Evolutionary conservation across 257 asterid species (phyloP).

Genomic region (Nicotiana benthamiana): DNA sequence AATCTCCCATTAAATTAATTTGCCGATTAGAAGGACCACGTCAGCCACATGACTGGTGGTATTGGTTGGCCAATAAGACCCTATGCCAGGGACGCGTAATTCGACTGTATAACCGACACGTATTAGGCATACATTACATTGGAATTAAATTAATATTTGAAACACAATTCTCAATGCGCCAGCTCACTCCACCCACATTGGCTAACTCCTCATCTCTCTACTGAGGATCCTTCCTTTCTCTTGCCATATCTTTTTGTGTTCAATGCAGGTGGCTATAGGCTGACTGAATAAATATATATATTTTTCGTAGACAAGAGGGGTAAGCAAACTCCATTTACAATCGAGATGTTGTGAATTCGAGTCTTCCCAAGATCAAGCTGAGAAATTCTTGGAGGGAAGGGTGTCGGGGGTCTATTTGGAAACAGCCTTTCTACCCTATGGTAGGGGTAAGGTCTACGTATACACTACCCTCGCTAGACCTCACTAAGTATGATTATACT

Average conservation of each 20-base stretch:
- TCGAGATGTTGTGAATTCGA: too few species aligned
- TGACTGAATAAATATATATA: too few species aligned
- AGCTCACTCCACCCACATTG: conserved; percentile 35
- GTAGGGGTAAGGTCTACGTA: too few species aligned
- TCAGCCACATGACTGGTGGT: conserved; percentile 60
- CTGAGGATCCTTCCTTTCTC: not conserved
- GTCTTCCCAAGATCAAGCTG: too few species aligned
- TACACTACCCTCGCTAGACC: too few species aligned
- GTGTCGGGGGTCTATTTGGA: too few species aligned
- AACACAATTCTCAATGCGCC: conserved; percentile 33
- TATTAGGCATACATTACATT: conserved; percentile 33
- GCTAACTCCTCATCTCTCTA: not conserved
- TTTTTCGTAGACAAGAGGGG: too few species aligned
- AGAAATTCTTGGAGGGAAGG: too few species aligned
- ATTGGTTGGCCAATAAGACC: conserved; percentile 51
- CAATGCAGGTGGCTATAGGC: not conserved
- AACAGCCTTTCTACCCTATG: too few species aligned
- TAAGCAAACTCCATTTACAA: too few species aligned
- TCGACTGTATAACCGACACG: conserved; percentile 34
- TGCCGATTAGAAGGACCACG: conserved; percentile 35
- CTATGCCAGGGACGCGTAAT: conserved; percentile 23
- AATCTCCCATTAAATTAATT: conserved; percentile 1
- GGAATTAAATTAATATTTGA: conserved; percentile 22
- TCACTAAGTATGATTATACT: too few species aligned
- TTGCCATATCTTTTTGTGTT: conserved; percentile 3